These are phyloP conservation scores for Fusarium pseudocircinatum DNA, from an alignment of 2,329 filamentous ascomycete species.

Conservation along the genomic window DNA sequence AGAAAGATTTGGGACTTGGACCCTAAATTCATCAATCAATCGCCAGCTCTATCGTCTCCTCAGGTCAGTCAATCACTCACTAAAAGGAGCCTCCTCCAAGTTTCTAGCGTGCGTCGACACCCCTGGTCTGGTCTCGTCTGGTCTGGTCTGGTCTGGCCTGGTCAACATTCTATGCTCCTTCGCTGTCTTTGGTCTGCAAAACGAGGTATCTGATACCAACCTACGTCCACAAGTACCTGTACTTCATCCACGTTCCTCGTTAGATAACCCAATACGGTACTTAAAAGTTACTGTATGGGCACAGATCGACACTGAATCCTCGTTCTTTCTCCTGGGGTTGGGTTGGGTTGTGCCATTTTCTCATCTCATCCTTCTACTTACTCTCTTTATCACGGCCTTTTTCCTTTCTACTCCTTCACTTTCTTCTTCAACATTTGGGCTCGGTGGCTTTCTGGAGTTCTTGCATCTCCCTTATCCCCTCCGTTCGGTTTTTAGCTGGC, in stretches of 20 bases:
- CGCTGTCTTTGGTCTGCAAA: constrained; percentile 7
- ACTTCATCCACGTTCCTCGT: constrained; percentile 4
- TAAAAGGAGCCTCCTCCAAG: constrained; percentile 10
- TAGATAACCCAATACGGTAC: constrained; percentile 12
- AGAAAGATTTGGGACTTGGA: constrained; percentile 14
- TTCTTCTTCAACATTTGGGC: constrained; percentile 24
- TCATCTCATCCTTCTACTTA: constrained; percentile 21
- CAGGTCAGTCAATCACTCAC: background rate
- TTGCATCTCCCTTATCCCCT: constrained; percentile 7
- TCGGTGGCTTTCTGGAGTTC: constrained; percentile 32
- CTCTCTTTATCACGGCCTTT: constrained; percentile 1
- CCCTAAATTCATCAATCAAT: constrained; percentile 28
- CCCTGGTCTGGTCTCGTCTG: background rate
- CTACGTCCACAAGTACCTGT: constrained; percentile 18
- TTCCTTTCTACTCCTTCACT: constrained; percentile 2
- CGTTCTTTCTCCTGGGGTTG: constrained; percentile 22
- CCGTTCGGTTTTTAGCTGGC: constrained; percentile 6
- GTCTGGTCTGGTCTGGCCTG: background rate
- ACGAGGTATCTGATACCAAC: constrained; percentile 21
- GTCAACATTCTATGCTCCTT: constrained; percentile 12
- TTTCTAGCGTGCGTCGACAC: constrained; percentile 9
- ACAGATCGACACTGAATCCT: constrained; percentile 34
- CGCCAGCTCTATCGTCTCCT: background rate
- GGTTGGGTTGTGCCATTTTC: background rate
- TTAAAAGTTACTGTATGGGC: constrained; percentile 2